These are phyloP conservation scores for Eimeria praecox DNA, from an alignment of 169 alveolate species.

Conservation along the genomic window DNA sequence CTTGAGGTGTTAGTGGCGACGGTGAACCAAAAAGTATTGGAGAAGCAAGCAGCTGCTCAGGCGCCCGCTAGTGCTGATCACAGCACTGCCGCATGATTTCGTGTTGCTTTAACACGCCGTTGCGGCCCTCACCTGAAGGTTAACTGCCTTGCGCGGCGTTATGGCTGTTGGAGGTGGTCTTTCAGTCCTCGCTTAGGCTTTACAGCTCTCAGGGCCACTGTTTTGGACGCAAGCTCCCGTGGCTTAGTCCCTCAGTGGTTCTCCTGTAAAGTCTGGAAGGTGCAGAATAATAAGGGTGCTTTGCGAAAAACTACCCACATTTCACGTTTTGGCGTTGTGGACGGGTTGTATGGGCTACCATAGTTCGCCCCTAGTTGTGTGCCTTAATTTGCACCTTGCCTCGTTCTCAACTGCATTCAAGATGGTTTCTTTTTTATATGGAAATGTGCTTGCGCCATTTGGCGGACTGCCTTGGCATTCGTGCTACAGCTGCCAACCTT, in stretches of 20 bases:
- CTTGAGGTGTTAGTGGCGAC: constrained; percentile 57
- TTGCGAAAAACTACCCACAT: not conserved
- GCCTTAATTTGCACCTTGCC: not conserved
- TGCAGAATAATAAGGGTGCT: not conserved
- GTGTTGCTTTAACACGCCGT: not conserved
- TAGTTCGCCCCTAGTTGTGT: not conserved
- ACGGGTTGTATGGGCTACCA: not conserved
- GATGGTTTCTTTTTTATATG: not conserved
- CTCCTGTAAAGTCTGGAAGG: not conserved
- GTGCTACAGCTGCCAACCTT: not conserved
- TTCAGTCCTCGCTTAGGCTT: not conserved
- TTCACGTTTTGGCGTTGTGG: not conserved
- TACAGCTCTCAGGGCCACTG: not conserved
- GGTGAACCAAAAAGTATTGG: constrained; percentile 58
- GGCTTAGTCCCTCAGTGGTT: not conserved
- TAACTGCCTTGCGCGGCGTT: not conserved
- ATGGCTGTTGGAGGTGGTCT: not conserved
- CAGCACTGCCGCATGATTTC: constrained; percentile 29
- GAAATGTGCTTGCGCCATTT: not conserved
- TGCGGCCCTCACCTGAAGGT: not conserved
- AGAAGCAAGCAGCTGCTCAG: constrained; percentile 59
- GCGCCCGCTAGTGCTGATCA: constrained; percentile 51
- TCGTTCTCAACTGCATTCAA: not conserved
- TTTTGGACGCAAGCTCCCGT: not conserved
- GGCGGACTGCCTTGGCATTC: not conserved